Evolutionary conservation across 345 rosid genomes (phyloP).

Genomic region (Brassica incana): DNA sequence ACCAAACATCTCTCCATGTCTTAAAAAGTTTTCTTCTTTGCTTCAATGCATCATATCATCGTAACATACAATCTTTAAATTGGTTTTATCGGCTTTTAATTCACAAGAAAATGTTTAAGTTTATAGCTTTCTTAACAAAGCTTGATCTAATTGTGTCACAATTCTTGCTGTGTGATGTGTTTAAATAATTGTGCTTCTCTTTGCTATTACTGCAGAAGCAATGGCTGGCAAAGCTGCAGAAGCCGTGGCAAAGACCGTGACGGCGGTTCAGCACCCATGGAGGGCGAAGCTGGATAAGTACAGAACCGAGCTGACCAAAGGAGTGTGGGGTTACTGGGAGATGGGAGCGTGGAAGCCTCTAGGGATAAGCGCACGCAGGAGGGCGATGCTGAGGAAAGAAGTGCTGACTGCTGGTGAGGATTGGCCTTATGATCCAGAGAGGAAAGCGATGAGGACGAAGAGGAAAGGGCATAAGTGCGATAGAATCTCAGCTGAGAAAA

Average conservation of each 20-base stretch:
- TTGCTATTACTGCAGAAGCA: conserved; percentile 7
- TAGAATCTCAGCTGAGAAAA: conserved; percentile 75
- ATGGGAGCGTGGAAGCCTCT: conserved; percentile 90
- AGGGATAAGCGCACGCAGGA: conserved; percentile 75
- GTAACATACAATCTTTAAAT: background rate
- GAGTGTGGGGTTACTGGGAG: conserved; percentile 93
- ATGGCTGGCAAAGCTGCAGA: conserved; percentile 87
- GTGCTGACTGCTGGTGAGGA: conserved; percentile 69
- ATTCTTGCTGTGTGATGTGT: background rate
- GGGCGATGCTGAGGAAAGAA: conserved; percentile 91
- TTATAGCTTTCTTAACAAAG: background rate
- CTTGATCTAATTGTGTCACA: background rate
- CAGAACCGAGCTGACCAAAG: conserved; percentile 73
- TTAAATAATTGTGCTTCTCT: background rate
- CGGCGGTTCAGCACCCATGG: conserved; percentile 79
- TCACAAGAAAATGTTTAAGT: background rate
- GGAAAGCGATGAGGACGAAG: conserved; percentile 79
- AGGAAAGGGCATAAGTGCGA: conserved; percentile 90
- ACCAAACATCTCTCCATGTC: background rate
- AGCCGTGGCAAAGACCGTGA: conserved; percentile 52
- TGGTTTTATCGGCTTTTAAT: background rate
- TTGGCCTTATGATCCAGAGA: conserved; percentile 90
- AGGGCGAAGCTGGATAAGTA: conserved; percentile 69
- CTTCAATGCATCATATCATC: background rate
- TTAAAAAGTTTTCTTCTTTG: conserved; percentile 9